phyloP scores from a whole-genome alignment of 805 yeast genomes.

The Komagataella ulmi region DNA sequence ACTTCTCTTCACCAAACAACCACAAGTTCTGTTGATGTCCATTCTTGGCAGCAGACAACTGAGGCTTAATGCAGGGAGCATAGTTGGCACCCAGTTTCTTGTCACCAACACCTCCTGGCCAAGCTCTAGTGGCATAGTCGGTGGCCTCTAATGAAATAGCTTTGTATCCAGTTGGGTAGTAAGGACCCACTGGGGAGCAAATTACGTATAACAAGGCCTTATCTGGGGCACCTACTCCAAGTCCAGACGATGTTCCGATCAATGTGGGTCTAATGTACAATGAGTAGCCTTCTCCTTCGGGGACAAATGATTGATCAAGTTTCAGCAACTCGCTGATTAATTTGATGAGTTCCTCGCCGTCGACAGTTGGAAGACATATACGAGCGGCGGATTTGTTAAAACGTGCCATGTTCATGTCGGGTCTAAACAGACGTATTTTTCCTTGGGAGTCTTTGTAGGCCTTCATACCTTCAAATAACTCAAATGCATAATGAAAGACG shows the following conservation, averaged over 20 bases:
- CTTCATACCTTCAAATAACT: conserved; percentile 91
- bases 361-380: conserved; percentile 82
- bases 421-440: conserved; percentile 73
- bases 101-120: conserved; percentile 99
- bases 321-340: conserved; percentile 65
- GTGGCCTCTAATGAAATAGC: conserved; percentile 93
- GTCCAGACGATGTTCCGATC: conserved; percentile 82
- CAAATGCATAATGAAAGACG: conserved; percentile 92
- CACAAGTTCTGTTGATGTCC: conserved; percentile 95
- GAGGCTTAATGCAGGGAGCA: conserved; percentile 91
- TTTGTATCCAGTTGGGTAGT: conserved; percentile 89
- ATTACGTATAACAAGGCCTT: conserved; percentile 77
- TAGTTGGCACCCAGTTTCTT: conserved; percentile 94
- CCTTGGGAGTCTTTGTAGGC: conserved; percentile 64
- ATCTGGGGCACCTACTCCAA: conserved; percentile 79
- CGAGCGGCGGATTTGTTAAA: conserved; percentile 83
- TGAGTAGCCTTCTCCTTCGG: conserved; percentile 79
- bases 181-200: conserved; percentile 95
- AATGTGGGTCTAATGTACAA: conserved; percentile 88
- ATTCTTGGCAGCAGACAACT: conserved; percentile 74
- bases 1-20: conserved; percentile 83
- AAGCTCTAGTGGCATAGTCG: conserved; percentile 91
- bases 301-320: conserved; percentile 68
- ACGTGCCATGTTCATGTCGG: conserved; percentile 84
- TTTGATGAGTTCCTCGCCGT: conserved; percentile 61